Conservation (phyloP, 805 yeast species). For the Priceomyces melissophilus region DNA sequence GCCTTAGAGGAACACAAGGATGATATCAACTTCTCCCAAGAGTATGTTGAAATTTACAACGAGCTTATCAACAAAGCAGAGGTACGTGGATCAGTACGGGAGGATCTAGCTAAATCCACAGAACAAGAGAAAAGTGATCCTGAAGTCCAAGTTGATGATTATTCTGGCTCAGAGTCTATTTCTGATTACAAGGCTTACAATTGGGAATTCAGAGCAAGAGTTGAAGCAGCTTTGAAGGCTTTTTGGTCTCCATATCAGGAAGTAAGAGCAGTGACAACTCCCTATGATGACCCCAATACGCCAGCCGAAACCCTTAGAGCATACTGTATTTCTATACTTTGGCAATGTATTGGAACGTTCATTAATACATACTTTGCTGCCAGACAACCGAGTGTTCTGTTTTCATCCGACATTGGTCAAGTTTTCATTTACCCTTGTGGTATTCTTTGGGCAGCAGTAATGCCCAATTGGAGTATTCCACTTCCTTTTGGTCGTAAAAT, state of each 20-base stretch:
- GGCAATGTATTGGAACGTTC: slow-evolving; percentile 55
- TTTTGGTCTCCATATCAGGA: slow-evolving; percentile 56
- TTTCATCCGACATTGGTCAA: slow-evolving; percentile 54
- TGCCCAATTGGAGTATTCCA: slow-evolving; percentile 32
- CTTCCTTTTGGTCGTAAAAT: slow-evolving; percentile 20
- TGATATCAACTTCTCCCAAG: slow-evolving; percentile 32
- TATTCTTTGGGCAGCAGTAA: slow-evolving; percentile 37
- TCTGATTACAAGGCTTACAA: slow-evolving; percentile 6
- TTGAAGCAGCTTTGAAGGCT: slow-evolving; percentile 39
- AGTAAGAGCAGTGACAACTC: slow-evolving; percentile 60
- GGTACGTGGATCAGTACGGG: neutral
- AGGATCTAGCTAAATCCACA: neutral
- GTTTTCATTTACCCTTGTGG: slow-evolving; percentile 63
- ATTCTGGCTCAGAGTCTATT: slow-evolving; percentile 7
- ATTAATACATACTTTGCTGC: slow-evolving; percentile 57
- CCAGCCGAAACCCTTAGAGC: slow-evolving; percentile 54
- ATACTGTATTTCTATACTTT: slow-evolving; percentile 48
- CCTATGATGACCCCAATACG: slow-evolving; percentile 47
- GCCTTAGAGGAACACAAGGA: slow-evolving; percentile 24
- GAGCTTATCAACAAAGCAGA: slow-evolving; percentile 1
- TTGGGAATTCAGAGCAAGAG: slow-evolving; percentile 28
- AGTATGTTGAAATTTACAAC: slow-evolving; percentile 3
- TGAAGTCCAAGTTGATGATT: neutral
- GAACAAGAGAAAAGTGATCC: slow-evolving; percentile 3
- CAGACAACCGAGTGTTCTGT: slow-evolving; percentile 51